Evolutionary conservation across 768 basidiomycete genomes (phyloP).

Genomic region (Leccinellum rugosiceps): DNA sequence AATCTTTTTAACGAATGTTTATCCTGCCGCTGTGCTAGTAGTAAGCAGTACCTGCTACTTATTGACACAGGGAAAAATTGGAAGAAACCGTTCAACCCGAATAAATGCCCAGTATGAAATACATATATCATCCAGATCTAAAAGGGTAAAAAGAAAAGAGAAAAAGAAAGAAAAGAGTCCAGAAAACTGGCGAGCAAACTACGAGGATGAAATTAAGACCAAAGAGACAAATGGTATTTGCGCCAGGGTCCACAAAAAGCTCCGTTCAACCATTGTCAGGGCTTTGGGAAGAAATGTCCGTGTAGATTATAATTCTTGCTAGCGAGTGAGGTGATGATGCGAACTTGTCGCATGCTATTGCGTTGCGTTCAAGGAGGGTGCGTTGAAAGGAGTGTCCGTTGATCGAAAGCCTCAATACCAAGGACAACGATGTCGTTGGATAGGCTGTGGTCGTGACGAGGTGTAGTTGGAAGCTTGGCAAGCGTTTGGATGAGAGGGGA

Average conservation of each 20-base stretch:
- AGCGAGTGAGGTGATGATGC: background rate
- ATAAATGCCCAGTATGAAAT: slow-evolving; percentile 1
- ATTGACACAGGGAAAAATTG: background rate
- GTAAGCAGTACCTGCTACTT: background rate
- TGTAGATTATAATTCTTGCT: slow-evolving; percentile 13
- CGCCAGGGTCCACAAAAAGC: background rate
- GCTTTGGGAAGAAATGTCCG: background rate
- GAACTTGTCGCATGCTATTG: background rate
- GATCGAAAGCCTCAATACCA: background rate
- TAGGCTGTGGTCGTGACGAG: background rate
- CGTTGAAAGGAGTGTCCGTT: background rate
- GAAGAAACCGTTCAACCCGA: background rate
- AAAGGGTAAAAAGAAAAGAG: background rate
- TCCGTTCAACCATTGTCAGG: background rate
- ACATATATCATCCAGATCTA: slow-evolving; percentile 1
- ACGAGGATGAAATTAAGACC: background rate
- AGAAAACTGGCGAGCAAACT: background rate
- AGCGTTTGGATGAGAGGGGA: slow-evolving; percentile 1
- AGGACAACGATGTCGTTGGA: background rate
- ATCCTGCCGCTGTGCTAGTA: background rate
- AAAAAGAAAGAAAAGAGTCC: background rate
- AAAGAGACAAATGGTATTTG: slow-evolving; percentile 2
- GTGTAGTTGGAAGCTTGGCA: background rate
- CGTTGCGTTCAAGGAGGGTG: background rate
- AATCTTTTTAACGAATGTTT: background rate